A percentile compares a stretch with the other conserved stretches of the same genome.
Evolutionary conservation across 2,329 filamentous ascomycete genomes (phyloP).

Genomic region (Diaporthe vaccinii): DNA sequence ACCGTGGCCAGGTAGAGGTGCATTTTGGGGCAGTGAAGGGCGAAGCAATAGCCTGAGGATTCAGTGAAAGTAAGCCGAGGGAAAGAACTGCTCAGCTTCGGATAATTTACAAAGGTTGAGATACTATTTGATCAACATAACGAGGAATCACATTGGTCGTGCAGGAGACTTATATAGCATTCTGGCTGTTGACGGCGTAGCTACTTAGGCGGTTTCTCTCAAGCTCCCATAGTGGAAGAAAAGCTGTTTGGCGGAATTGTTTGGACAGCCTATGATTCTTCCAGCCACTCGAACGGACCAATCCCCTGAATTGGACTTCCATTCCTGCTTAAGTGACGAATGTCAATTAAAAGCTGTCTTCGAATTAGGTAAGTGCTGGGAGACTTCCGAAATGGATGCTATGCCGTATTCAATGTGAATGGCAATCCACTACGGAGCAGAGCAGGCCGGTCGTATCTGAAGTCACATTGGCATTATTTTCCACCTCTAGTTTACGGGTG

Average conservation of each 20-base stretch:
- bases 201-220: background rate
- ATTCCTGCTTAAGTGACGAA: background rate
- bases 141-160: background rate
- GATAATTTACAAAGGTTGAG: background rate
- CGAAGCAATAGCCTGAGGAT: background rate
- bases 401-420: constrained; percentile 5
- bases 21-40: constrained; percentile 1
- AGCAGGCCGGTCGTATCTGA: constrained; percentile 1
- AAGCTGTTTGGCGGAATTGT: constrained; percentile 16
- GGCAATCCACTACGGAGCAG: constrained; percentile 10
- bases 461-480: constrained; percentile 7
- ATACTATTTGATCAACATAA: rapidly evolving
- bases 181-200: too few species aligned
- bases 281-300: background rate
- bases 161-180: background rate
- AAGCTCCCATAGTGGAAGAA: background rate
- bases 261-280: background rate
- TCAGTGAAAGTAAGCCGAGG: background rate
- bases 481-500: constrained; percentile 15
- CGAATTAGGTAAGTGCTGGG: background rate
- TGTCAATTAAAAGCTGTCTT: background rate
- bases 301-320: background rate
- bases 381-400: background rate
- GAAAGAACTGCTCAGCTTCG: background rate
- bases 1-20: background rate